Conservation (phyloP, 2,329 filamentous ascomycete genomes). For the Myriosclerotinia scirpicola region DNA sequence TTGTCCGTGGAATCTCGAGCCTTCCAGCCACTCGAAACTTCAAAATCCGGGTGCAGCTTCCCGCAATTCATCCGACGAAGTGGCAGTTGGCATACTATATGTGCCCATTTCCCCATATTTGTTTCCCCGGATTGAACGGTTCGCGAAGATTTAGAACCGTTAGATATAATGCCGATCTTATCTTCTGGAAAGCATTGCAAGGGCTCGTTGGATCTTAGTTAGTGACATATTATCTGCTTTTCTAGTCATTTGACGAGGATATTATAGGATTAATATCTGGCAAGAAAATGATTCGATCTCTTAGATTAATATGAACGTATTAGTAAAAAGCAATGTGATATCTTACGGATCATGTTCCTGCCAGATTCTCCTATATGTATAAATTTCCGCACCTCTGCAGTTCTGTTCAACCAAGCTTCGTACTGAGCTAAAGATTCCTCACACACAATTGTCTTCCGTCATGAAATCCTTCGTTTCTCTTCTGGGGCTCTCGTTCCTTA, state of each 20-base stretch:
- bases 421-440: background rate
- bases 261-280: background rate
- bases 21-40: background rate
- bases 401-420: background rate
- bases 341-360: background rate
- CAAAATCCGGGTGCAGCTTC: slow-evolving; percentile 15
- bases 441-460: background rate
- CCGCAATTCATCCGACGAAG: background rate
- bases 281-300: background rate
- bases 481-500: background rate
- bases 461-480: slow-evolving; percentile 17
- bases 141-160: background rate
- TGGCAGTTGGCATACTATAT: background rate
- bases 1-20: background rate
- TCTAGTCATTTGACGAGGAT: slow-evolving; percentile 10
- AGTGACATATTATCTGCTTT: background rate
- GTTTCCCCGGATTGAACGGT: slow-evolving; percentile 1
- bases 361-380: background rate
- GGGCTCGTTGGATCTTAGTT: background rate
- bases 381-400: background rate
- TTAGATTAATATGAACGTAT: background rate
- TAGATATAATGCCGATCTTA: background rate
- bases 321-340: background rate
- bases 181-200: background rate
- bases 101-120: background rate